Percentiles rank a stretch among this genome's conserved stretches.
Evolutionary conservation across 768 basidiomycete species (phyloP).

Genomic region (Dendrothele bispora): DNA sequence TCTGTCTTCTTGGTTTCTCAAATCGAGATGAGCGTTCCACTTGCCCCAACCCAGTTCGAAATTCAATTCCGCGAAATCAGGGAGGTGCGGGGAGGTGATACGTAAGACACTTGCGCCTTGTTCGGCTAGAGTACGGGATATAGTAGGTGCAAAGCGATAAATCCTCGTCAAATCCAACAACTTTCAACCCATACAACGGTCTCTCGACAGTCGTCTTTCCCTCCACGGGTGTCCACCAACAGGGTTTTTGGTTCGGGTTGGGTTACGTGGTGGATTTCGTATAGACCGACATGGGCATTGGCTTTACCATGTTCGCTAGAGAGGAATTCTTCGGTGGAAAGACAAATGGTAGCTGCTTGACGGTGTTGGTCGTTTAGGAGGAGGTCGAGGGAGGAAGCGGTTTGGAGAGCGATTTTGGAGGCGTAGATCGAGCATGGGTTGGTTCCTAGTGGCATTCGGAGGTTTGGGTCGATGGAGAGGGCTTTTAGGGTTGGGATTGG

Average conservation of each 20-base stretch:
- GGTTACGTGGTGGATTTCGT: conserved; percentile 10
- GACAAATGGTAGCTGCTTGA: conserved; percentile 25
- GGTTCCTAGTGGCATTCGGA: background rate
- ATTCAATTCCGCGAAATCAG: conserved; percentile 18
- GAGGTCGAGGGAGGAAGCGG: conserved; percentile 14
- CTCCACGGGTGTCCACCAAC: conserved; percentile 19
- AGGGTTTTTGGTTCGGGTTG: conserved; percentile 13
- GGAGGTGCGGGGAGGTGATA: conserved; percentile 25
- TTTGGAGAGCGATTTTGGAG: conserved; percentile 11
- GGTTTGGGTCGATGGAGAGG: background rate
- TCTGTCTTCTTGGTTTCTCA: conserved; percentile 20
- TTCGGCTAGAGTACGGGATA: conserved; percentile 24
- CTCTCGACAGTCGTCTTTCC: conserved; percentile 9
- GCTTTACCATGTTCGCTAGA: conserved; percentile 21
- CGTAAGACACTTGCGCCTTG: conserved; percentile 27
- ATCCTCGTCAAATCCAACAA: conserved; percentile 28
- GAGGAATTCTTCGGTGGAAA: conserved; percentile 19
- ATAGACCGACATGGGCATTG: conserved; percentile 23
- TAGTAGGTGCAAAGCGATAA: conserved; percentile 25
- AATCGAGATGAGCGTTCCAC: conserved; percentile 25
- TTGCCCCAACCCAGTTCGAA: conserved; percentile 27
- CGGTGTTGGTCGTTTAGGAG: conserved; percentile 19
- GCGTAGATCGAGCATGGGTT: conserved; percentile 3
- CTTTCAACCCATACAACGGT: conserved; percentile 24
- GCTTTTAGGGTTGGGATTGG: background rate